These are phyloP conservation scores for Diaporthe ampelina DNA, from an alignment of 2,329 filamentous ascomycete genomes.

Conservation along the genomic window DNA sequence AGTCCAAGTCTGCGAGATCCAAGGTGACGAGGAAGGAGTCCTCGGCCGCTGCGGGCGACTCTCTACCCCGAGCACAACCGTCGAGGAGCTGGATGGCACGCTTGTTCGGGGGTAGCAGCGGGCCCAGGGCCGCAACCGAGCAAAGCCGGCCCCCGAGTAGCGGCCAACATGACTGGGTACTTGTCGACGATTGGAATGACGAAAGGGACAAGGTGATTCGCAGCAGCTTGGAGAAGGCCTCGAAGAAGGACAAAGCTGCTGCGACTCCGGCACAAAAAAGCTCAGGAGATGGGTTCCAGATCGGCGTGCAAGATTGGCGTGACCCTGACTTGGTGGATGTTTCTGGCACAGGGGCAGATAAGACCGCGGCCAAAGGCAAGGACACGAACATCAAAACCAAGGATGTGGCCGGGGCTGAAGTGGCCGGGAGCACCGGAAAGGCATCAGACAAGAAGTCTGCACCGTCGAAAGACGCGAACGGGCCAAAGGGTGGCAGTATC, in stretches of 20 bases:
- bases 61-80: slow-evolving; percentile 33
- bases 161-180: slow-evolving; percentile 80
- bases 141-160: slow-evolving; percentile 78
- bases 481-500: slow-evolving; percentile 74
- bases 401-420: slow-evolving; percentile 36
- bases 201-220: slow-evolving; percentile 42
- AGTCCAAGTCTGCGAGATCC: slow-evolving; percentile 28
- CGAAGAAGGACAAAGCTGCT: slow-evolving; percentile 49
- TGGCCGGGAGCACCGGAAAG: slow-evolving; percentile 43
- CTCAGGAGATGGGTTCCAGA: slow-evolving; percentile 76
- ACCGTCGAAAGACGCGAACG: slow-evolving; percentile 49
- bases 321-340: slow-evolving; percentile 78
- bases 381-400: slow-evolving; percentile 30
- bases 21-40: slow-evolving; percentile 36
- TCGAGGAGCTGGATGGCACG: slow-evolving; percentile 60
- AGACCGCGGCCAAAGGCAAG: slow-evolving; percentile 40
- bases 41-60: not conserved
- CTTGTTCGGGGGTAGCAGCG: slow-evolving; percentile 55
- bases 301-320: slow-evolving; percentile 89
- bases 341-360: slow-evolving; percentile 48
- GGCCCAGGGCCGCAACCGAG: slow-evolving; percentile 54
- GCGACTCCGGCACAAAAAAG: slow-evolving; percentile 43
- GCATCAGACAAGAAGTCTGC: slow-evolving; percentile 43
- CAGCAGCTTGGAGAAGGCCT: slow-evolving; percentile 53
- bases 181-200: slow-evolving; percentile 70